Conservation (phyloP, 345 rosid genomes). For the Linum usitatissimum region DNA sequence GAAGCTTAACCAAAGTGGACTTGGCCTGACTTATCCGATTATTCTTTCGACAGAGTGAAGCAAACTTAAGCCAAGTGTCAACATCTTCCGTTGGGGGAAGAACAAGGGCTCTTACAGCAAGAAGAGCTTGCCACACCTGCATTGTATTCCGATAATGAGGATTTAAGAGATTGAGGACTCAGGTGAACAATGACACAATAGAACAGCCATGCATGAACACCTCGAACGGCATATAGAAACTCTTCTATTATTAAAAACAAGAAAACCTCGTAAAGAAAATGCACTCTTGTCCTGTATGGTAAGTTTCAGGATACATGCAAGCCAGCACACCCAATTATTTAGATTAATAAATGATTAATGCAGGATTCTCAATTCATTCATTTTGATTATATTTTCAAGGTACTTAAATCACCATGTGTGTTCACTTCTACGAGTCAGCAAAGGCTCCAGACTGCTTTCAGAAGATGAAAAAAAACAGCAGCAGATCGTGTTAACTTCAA, state of each 20-base stretch:
- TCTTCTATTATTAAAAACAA: background rate
- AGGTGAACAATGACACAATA: too few relatives aligned
- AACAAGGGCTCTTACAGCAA: constrained; percentile 87
- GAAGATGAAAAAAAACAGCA: background rate
- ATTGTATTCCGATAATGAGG: background rate
- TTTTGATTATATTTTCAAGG: background rate
- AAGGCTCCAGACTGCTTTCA: background rate
- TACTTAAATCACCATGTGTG: background rate
- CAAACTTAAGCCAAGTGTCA: constrained; percentile 93
- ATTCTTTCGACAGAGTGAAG: constrained; percentile 81
- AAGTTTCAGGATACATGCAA: background rate
- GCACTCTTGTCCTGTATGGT: background rate
- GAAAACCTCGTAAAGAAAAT: background rate
- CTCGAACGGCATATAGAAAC: background rate
- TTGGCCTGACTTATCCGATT: constrained; percentile 93
- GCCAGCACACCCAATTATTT: background rate
- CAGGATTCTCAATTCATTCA: background rate
- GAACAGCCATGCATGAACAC: background rate
- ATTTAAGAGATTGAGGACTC: too few relatives aligned
- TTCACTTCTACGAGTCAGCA: background rate
- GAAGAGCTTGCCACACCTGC: constrained; percentile 91
- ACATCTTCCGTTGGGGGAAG: constrained; percentile 88
- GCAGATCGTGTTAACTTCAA: background rate
- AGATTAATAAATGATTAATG: background rate
- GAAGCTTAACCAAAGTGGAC: constrained; percentile 79